Evolutionary conservation across 2,329 filamentous ascomycete species (phyloP).

Genomic region (Xylaria sp.): DNA sequence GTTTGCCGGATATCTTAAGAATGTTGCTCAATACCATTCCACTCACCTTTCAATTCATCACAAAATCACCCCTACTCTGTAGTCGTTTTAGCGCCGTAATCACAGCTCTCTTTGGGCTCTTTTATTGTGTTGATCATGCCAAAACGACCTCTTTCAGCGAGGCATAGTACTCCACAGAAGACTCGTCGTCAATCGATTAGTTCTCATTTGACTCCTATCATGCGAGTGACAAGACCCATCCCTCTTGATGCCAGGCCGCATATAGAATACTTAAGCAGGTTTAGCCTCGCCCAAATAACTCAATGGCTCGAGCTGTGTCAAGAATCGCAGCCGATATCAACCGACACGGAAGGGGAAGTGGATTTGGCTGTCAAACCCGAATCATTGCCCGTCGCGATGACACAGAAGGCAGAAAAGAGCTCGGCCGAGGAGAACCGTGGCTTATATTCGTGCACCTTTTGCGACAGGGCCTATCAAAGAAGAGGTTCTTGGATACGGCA

Average conservation of each 20-base stretch:
- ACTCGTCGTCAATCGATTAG: background rate
- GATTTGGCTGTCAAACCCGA: background rate
- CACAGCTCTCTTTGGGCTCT: background rate
- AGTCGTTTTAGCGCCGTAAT: background rate
- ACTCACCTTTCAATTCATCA: background rate
- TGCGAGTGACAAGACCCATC: background rate
- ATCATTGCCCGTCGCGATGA: background rate
- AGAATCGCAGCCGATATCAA: background rate
- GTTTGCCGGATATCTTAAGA: background rate
- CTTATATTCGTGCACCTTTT: conserved; percentile 8
- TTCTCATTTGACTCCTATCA: background rate
- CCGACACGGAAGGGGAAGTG: background rate
- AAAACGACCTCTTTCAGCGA: background rate
- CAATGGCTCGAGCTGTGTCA: background rate
- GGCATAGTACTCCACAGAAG: background rate
- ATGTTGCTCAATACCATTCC: background rate
- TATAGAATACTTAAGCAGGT: background rate
- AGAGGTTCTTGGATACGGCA: conserved; percentile 7
- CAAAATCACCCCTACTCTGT: background rate
- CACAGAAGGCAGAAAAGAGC: background rate
- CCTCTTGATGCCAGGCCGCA: background rate
- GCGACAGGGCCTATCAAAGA: background rate
- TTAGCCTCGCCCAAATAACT: background rate
- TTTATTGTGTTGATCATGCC: background rate
- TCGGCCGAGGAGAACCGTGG: background rate